Percentiles rank a stretch among this genome's conserved stretches.
Evolutionary conservation across 371 early-diverging fungal species (phyloP).

Genomic region (Apophysomyces sp.): DNA sequence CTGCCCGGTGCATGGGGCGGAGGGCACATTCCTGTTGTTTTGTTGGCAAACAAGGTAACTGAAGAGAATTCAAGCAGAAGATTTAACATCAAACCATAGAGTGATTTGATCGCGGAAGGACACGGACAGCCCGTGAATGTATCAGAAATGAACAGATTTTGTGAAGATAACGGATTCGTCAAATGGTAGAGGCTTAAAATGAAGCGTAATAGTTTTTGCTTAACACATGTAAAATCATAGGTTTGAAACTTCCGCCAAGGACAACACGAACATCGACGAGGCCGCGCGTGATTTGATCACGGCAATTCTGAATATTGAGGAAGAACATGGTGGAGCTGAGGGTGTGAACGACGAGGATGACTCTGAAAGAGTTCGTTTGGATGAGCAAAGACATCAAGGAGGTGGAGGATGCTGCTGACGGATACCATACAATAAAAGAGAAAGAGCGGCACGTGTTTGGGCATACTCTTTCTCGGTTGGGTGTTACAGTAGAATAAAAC

Average conservation of each 20-base stretch:
- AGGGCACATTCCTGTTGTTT: slow-evolving; percentile 60
- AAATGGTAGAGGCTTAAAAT: slow-evolving; percentile 43
- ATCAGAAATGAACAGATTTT: slow-evolving; percentile 53
- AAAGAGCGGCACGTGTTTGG: too few species aligned
- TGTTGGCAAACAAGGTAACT: slow-evolving; percentile 64
- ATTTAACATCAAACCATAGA: slow-evolving; percentile 10
- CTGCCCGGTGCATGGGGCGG: slow-evolving; percentile 60
- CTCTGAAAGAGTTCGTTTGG: slow-evolving; percentile 6
- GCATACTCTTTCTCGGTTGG: too few species aligned
- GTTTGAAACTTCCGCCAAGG: slow-evolving; percentile 69
- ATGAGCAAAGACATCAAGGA: not conserved
- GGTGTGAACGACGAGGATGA: slow-evolving; percentile 20
- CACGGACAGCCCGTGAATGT: slow-evolving; percentile 46
- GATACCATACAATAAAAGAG: not conserved
- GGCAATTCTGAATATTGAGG: slow-evolving; percentile 36
- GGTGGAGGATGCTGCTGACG: not conserved
- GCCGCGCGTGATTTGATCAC: slow-evolving; percentile 55
- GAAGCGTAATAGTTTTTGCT: not conserved
- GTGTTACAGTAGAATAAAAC: too few species aligned
- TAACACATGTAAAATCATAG: slow-evolving; percentile 16
- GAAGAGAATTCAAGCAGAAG: not conserved
- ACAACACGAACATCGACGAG: slow-evolving; percentile 66
- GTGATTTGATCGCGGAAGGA: slow-evolving; percentile 43
- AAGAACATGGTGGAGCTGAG: slow-evolving; percentile 31
- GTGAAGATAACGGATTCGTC: slow-evolving; percentile 56